These are phyloP conservation scores for Didymella exigua DNA, from an alignment of 2,329 filamentous ascomycete genomes.

Conservation along the genomic window DNA sequence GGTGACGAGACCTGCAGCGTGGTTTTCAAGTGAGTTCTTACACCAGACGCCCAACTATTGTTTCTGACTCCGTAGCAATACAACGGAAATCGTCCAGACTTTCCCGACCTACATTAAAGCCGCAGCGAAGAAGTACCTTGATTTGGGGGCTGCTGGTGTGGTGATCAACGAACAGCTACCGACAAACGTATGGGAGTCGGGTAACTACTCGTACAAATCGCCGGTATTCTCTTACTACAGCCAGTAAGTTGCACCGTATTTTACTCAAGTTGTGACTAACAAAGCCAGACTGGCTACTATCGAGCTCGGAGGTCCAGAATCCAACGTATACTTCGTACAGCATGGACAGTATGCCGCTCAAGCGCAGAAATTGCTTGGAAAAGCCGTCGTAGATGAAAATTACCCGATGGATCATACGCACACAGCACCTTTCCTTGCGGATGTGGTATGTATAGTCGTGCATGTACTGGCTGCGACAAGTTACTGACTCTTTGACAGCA, in stretches of 20 bases:
- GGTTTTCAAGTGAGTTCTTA: conserved; percentile 43
- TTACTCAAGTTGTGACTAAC: not conserved
- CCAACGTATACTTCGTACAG: conserved; percentile 54
- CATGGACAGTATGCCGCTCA: conserved; percentile 63
- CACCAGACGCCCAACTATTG: not conserved
- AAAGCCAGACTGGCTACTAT: conserved; percentile 12
- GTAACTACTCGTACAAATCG: conserved; percentile 54
- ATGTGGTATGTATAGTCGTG: conserved; percentile 14
- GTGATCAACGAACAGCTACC: conserved; percentile 61
- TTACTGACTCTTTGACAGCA: conserved; percentile 13
- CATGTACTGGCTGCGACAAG: too few relatives aligned
- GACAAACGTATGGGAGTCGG: conserved; percentile 64
- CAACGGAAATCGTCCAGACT: conserved; percentile 61
- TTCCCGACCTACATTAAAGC: conserved; percentile 64
- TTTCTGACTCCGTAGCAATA: conserved; percentile 41
- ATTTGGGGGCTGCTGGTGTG: conserved; percentile 63
- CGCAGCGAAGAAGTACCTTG: conserved; percentile 58
- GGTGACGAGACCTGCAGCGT: conserved; percentile 60
- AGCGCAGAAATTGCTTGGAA: conserved; percentile 25
- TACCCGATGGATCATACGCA: conserved; percentile 37
- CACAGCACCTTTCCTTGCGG: conserved; percentile 28
- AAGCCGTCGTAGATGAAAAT: conserved; percentile 22
- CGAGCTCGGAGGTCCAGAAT: conserved; percentile 46
- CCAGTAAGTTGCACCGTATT: not conserved
- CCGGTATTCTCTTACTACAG: conserved; percentile 57